Base-by-base conservation (phyloP, 176 grass and related monocot genomes). In the Aegilops bicornis region DNA sequence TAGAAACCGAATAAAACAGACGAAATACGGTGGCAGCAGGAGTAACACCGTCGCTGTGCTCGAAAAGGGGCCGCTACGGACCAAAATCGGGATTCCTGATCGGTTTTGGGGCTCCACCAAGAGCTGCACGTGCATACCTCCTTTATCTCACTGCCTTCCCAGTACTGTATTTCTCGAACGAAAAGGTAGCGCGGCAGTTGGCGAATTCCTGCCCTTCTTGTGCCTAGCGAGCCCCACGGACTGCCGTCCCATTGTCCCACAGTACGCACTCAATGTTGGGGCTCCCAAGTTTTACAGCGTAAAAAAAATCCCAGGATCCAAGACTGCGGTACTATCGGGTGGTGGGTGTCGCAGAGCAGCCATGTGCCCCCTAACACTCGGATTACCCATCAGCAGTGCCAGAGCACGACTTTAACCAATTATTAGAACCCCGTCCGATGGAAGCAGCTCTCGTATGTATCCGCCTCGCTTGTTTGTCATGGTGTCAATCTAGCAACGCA, bases 281-380 rank as follows among this genome's bases (percentile, higher is more conserved):
- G 14, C 23, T 82, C 37, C 39, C 4, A 60, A 64, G n/a, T 9
- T 9, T 22, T 29, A 33, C 75, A 25, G 48, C 42, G 43, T 25
- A 63, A 79, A 67, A n/a, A 75, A 24, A 82, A 20, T 30, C 79
- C 7, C 40, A 10, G 33, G 25, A 68, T 69, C 70, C 71, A 61
- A 62, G 61, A 27, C 27, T 27, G 27, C 27, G 27, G 27, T 27
- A 27, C 27, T 27, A 27, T 27, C 27, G 27, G 27, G 27, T 27
- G 31, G 74, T 79, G 89, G 22, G 33, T 87, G 80, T 67, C 80
- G n/a, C 80, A 33, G 14, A 22, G 65, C 56, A 73, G 86, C 73
- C 79, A 87, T 61, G 89, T 87, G 89, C 79, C 31, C 3, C 33
- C 2, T 7, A 33, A 1, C 71, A 7, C 62, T 30, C 78, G 32